Evolutionary conservation across 805 yeast genomes (phyloP).

Genomic region (Candida sakaeoensis): DNA sequence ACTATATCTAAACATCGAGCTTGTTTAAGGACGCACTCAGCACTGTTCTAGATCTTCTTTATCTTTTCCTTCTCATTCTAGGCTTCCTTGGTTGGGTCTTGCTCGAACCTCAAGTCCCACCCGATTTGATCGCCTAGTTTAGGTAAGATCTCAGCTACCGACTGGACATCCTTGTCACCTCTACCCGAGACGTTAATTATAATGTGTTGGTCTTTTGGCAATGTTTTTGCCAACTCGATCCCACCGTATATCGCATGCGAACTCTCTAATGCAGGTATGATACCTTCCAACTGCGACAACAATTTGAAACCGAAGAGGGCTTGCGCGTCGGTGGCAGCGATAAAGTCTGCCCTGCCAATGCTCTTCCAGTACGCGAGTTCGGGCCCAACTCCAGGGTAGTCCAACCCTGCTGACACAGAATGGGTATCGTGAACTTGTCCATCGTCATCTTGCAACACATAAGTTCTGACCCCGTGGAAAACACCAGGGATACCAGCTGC

Average conservation of each 20-base stretch:
- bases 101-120: constrained; percentile 92
- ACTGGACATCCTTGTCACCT: constrained; percentile 98
- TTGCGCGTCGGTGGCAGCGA: constrained; percentile 93
- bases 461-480: constrained; percentile 95
- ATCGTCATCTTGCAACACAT: constrained; percentile 82
- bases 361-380: constrained; percentile 94
- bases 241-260: constrained; percentile 96
- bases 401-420: constrained; percentile 97
- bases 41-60: no score
- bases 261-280: constrained; percentile 96
- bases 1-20: constrained; percentile 13
- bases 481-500: constrained; percentile 97
- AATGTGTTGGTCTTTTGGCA: constrained; percentile 74
- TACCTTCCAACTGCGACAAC: constrained; percentile 92
- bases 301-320: constrained; percentile 88
- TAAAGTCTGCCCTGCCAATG: constrained; percentile 85
- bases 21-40: no score
- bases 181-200: constrained; percentile 94
- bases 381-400: constrained; percentile 99
- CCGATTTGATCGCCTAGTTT: constrained; percentile 84
- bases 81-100: constrained; percentile 34
- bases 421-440: constrained; percentile 98
- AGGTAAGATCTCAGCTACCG: constrained; percentile 93
- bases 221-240: constrained; percentile 75
- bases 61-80: no score